A percentile compares a stretch with the other conserved stretches of the same genome.
phyloP scores from a whole-genome alignment of 78 protist species.

The Dictyostelium purpureum region DNA sequence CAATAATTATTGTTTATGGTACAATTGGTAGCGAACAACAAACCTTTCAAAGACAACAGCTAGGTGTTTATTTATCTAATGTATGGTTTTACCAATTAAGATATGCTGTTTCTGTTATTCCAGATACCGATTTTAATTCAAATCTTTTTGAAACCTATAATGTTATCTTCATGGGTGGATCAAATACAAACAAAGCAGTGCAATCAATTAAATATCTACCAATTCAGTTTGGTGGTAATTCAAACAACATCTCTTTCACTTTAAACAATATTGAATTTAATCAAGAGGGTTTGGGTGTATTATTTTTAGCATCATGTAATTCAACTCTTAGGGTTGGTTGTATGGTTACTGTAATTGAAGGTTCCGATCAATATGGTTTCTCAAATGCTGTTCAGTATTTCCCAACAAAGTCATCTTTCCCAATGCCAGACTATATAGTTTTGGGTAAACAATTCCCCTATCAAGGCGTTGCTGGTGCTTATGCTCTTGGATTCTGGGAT shows the following conservation, averaged over 20 bases:
- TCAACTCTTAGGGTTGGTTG: constrained; percentile 13
- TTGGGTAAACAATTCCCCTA: constrained; percentile 27
- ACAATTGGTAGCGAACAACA: constrained; percentile 15
- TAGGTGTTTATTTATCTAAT: constrained; percentile 24
- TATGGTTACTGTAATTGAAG: constrained; percentile 30
- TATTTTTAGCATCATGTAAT: constrained; percentile 35
- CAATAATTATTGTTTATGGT: constrained; percentile 37
- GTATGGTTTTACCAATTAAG: constrained; percentile 29
- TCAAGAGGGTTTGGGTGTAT: neutral
- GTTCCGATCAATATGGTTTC: constrained; percentile 28
- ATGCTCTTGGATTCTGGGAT: constrained; percentile 69
- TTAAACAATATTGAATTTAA: constrained; percentile 3
- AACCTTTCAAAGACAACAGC: neutral
- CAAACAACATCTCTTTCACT: neutral
- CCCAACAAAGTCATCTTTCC: constrained; percentile 42
- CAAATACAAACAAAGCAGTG: neutral
- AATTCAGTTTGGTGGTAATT: neutral
- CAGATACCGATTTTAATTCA: constrained; percentile 4
- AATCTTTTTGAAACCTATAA: neutral
- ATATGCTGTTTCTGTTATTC: constrained; percentile 6
- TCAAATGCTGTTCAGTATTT: neutral
- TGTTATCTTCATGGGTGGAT: constrained; percentile 41
- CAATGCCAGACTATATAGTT: constrained; percentile 51
- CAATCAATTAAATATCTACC: neutral
- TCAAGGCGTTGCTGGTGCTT: constrained; percentile 12